phyloP scores from a whole-genome alignment of 768 basidiomycete genomes.

The Serendipita vermifera region DNA sequence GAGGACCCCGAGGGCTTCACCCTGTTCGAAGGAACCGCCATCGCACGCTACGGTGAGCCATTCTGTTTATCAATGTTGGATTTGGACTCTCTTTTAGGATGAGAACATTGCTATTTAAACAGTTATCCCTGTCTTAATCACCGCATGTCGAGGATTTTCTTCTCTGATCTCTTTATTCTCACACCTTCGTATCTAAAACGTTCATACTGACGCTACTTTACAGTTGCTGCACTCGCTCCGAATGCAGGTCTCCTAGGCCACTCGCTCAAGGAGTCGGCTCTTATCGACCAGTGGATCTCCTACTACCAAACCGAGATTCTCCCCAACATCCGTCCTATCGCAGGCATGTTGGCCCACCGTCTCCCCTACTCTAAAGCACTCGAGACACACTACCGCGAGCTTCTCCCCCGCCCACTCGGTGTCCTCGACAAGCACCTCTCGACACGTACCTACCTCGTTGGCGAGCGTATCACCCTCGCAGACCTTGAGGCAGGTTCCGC shows the following conservation, averaged over 20 bases:
- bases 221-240: conserved; percentile 66
- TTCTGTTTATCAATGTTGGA: background rate
- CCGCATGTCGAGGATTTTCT: conserved; percentile 39
- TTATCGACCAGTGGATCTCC: conserved; percentile 76
- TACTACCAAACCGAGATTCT: conserved; percentile 58
- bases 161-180: conserved; percentile 2
- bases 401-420: conserved; percentile 42
- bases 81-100: conserved; percentile 24
- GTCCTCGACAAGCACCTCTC: conserved; percentile 64
- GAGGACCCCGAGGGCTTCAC: conserved; percentile 66
- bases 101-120: conserved; percentile 31
- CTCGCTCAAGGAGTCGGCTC: conserved; percentile 49
- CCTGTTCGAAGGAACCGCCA: conserved; percentile 63
- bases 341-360: conserved; percentile 28
- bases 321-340: conserved; percentile 26
- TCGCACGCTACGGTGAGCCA: conserved; percentile 76
- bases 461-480: conserved; percentile 88
- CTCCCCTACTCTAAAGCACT: conserved; percentile 75
- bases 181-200: background rate
- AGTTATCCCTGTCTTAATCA: conserved; percentile 66
- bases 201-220: conserved; percentile 16
- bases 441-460: conserved; percentile 78
- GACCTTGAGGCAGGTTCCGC: conserved; percentile 59
- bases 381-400: conserved; percentile 31
- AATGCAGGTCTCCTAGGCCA: conserved; percentile 68